Conservation (phyloP, 1,284 basidiomycete genomes). For the Trametes sp. region DNA sequence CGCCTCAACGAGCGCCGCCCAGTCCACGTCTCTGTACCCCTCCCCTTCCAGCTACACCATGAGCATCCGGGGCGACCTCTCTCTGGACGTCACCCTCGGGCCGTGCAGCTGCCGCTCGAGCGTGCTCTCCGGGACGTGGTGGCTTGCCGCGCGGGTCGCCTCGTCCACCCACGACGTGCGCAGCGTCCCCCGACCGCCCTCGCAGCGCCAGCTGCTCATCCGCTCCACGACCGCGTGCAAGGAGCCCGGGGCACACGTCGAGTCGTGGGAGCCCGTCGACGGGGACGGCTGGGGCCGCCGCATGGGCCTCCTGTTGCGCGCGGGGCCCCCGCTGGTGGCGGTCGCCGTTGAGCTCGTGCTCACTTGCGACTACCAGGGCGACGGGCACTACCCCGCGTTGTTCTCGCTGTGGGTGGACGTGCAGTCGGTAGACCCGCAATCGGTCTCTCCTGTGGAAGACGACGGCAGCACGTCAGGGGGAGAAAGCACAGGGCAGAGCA, state of each 20-base stretch:
- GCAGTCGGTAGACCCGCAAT: too few species aligned
- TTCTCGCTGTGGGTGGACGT: background rate
- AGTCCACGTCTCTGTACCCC: background rate
- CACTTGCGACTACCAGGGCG: background rate
- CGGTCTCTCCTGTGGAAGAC: too few species aligned
- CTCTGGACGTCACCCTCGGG: background rate
- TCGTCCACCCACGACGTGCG: background rate
- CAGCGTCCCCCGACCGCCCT: background rate
- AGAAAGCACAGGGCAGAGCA: too few species aligned
- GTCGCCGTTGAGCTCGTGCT: background rate
- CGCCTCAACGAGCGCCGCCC: background rate
- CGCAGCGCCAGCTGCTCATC: background rate
- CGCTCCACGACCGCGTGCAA: background rate
- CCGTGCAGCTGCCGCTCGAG: background rate
- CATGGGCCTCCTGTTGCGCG: background rate
- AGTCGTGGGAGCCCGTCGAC: background rate
- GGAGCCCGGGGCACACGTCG: too few species aligned
- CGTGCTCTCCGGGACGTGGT: background rate
- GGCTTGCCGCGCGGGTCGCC: background rate
- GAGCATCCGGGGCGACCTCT: background rate
- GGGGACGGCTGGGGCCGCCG: background rate
- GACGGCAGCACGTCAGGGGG: too few species aligned
- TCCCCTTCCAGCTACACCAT: background rate
- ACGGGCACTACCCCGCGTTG: background rate
- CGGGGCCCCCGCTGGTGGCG: background rate